Evolutionary conservation across 371 early-diverging fungal genomes (phyloP), one percentile per base, ranked within the genome.

Genomic region (Mucor circinelloides): DNA sequence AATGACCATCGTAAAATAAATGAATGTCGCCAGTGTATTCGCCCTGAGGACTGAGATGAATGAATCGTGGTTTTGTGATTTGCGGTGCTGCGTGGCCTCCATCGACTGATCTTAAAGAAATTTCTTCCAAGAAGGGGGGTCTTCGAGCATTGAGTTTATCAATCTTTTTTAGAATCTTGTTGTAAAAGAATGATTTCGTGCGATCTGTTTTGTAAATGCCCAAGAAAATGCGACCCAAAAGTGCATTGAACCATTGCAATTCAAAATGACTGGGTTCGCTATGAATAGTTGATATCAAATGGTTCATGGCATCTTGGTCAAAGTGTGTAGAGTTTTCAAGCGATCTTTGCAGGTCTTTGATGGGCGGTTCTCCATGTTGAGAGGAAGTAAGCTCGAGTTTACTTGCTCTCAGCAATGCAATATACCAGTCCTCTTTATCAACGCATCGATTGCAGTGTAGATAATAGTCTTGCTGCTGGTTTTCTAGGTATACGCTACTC

Each of bases 391-490:
- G 56, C 67, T 73, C 72, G 28, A 71, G 66, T 25, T 74, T 68
- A 13, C 80, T 77, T 2, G 84, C 85, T 19, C 78, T 76, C 17
- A 80, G 68, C 7, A 90, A 67, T 30, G 85, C 84, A 36, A 88
- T 69, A 68, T 89, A 93, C 97, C 97, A 97, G 71, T 94, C 94
- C 73, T 97, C 97, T 80, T 97, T 97, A 67, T 94, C 93, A 4
- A 84, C 80, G 2, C 89, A 77, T 1, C 79, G 73, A 28, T 81
- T 81, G 44, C 85, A 83, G 52, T 79, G 80, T 32, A 90, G 50
- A 68, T 82, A 90, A 61, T 86, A 89, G 21, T 67, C 69, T 19
- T 60, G 30, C 28, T 70, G 48, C 27, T 52, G 52, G 6, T 52
- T 52, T 52, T 52, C 52, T 2, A 27, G 13, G 23, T 52, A 38